Evolutionary conservation across 2,329 filamentous ascomycete species (phyloP), one percentile per base, ranked within the genome.

Genomic region (Penicillium sp.): DNA sequence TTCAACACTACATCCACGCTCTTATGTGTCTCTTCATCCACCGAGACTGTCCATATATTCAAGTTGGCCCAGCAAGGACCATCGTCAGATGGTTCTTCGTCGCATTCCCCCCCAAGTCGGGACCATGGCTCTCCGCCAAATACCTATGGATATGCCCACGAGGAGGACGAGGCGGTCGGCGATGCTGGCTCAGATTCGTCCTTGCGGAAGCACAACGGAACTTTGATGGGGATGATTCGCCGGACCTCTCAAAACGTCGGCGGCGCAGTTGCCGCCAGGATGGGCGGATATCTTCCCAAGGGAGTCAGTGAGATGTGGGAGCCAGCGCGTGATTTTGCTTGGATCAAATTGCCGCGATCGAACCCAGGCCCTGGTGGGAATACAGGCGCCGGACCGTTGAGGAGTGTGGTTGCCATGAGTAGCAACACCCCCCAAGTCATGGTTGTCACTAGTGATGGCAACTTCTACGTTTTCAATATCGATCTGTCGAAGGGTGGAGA

Each of bases 221-320:
- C 90, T 0, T 86, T 97, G 65, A 88, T 93, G 68, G 95, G 88
- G 64, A 89, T 99, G 75, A 82, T 99, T 32, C 86, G 94, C n/a
- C 86, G 93, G 27, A 97, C 94, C 5, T 97, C 93, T 5, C 92
- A 97, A 70, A 90, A 93, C 54, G 93, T 97, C 72, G 89, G 91
- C 38, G 91, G 89, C 59, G 89, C 88, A 25, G 88, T 99, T 56
- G 93, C 90, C 18, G 90, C 90, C 6, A 91, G 91, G 8, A 88
- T 97, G 32, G 92, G 92, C 5, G 91, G 90, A 0, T 99, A 99
- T 70, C 79, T 99, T 2, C 94, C 94, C 0, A 89, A 89, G 67
- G 93, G 92, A 1, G 91, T 99, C 5, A 93, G 93, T 1, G 93
- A 97, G 74, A 97, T 97, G 82, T 97, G 92, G 92, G 94, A 99